Conservation (phyloP, 352 stramenopile genomes). For the Phytopythium boreale region DNA sequence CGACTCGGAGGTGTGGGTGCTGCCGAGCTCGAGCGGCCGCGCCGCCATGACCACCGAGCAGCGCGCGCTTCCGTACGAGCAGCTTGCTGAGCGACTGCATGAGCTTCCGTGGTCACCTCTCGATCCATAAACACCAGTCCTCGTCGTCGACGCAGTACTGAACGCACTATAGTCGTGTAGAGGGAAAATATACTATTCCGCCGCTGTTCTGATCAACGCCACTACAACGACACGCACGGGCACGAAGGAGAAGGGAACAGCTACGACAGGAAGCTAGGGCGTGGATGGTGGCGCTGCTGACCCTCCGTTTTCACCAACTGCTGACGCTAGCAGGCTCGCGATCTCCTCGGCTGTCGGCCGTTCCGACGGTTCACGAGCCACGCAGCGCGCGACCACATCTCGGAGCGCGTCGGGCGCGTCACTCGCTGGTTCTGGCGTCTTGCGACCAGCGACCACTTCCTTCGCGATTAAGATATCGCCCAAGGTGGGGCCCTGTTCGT, state of each 20-base stretch:
- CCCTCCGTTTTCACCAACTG: not conserved
- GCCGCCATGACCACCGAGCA: slow-evolving; percentile 78
- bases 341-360: slow-evolving; percentile 39
- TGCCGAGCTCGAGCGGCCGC: slow-evolving; percentile 80
- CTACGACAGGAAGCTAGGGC: not conserved
- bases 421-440: slow-evolving; percentile 36
- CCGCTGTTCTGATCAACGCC: not conserved
- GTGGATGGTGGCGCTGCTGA: not conserved
- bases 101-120: slow-evolving; percentile 42
- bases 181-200: slow-evolving; percentile 2
- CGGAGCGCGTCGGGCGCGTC: slow-evolving; percentile 46
- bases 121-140: not conserved
- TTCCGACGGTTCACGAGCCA: slow-evolving; percentile 43
- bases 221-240: not conserved
- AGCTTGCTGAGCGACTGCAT: slow-evolving; percentile 60
- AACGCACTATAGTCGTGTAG: not conserved
- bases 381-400: slow-evolving; percentile 34
- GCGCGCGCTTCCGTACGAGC: slow-evolving; percentile 62
- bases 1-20: slow-evolving; percentile 78
- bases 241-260: not conserved
- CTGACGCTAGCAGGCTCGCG: not conserved
- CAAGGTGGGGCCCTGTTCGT: slow-evolving; percentile 46
- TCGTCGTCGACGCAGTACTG: not conserved
- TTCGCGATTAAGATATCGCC: slow-evolving; percentile 62
- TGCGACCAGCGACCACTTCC: slow-evolving; percentile 38